Base-by-base conservation (phyloP, 2,329 filamentous ascomycete species). In the Venturia oleaginea region DNA sequence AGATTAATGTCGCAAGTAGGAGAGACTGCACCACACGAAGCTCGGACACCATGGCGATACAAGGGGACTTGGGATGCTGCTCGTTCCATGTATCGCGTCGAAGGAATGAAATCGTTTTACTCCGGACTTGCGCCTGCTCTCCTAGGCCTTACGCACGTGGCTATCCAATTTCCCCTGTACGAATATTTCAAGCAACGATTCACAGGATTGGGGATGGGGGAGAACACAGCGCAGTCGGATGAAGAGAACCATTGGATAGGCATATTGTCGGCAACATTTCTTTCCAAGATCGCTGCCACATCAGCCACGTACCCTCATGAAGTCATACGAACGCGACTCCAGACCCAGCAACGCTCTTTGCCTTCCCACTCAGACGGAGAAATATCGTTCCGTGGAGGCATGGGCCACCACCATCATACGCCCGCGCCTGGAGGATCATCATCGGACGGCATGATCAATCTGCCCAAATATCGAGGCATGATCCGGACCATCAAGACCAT, bases 281-380 rank as follows among this genome's bases (percentile, higher is more conserved):
- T 99, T 62, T 96, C 92, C 78, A 99, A 99, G 77, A 85, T 97
- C 60, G 87, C 94, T 71, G 94, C 94, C 40, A 97, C 92, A 73
- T 94, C 91, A 60, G 90, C 92, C 10, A 99, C 94, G 22, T 99
- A 99, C 74, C 94, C 94, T 0, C 94, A 99, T 73, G 94, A 99
- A 77, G 94, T 99, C 22, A 87, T 99, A 62, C 87, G 94, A 55
- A 99, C 94, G 61, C 84, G 94, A 66, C 79, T 99, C 65, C 94
- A 99, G 76, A 99, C 94, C 1, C 94, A 99, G 74, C 87, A 94
- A 71, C 84, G 92, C 67, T 86, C 88, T 4, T 76, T 81, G 22
- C 77, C 81, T 42, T 71, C 27, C 27, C 68, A 73, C 34, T 75
- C 76, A 19, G 72, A 76, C 27, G 81, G 84, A 68, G 81, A 81